A percentile compares a stretch with the other conserved stretches of the same genome.
phyloP scores from a whole-genome alignment of 2,329 filamentous ascomycete genomes.

The Fusarium nurragi region DNA sequence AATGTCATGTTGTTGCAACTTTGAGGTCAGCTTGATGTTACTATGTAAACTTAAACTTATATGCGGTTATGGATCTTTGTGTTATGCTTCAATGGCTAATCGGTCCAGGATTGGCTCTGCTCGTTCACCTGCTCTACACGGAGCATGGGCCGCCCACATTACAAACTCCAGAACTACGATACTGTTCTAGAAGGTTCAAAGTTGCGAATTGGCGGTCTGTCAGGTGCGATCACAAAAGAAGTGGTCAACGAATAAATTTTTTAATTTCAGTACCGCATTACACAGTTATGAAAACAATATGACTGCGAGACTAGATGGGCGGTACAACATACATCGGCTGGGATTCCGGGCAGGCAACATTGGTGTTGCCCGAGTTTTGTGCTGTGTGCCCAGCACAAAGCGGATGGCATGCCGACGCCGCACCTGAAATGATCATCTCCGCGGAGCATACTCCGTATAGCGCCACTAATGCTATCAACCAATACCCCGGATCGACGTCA shows the following conservation, averaged over 20 bases:
- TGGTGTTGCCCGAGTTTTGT: constrained; percentile 13
- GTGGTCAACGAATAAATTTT: not conserved
- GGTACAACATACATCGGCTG: constrained; percentile 1
- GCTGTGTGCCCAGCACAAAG: constrained; percentile 8
- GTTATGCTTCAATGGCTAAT: constrained; percentile 4
- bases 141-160: not conserved
- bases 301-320: not conserved
- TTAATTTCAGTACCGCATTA: not conserved
- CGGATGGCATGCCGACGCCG: constrained; percentile 25
- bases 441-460: constrained; percentile 14
- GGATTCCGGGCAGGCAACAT: constrained; percentile 4
- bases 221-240: constrained; percentile 8
- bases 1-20: not conserved
- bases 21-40: not conserved
- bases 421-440: constrained; percentile 30
- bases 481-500: constrained; percentile 35
- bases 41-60: not conserved
- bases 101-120: constrained; percentile 7
- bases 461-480: constrained; percentile 22
- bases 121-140: constrained; percentile 15
- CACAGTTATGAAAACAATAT: not conserved
- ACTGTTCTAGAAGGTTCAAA: constrained; percentile 34
- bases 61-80: not conserved
- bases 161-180: constrained; percentile 22
- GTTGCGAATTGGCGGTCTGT: constrained; percentile 25